Evolutionary conservation across 805 yeast species (phyloP).

Genomic region (Yarrowia divulgata): DNA sequence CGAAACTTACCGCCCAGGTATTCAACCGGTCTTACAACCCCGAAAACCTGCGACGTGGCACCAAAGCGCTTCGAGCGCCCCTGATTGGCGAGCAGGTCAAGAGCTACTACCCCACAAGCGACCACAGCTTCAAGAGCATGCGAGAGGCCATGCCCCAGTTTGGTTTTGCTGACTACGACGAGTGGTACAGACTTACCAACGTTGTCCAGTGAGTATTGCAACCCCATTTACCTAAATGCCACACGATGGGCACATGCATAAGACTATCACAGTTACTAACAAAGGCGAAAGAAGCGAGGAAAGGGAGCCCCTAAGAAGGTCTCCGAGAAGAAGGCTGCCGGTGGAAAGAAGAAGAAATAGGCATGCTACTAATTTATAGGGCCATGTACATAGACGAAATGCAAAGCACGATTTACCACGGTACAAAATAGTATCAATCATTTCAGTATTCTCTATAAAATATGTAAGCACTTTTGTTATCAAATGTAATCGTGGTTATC

Average conservation of each 20-base stretch:
- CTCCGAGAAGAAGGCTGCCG: conserved; percentile 47
- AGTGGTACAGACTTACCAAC: conserved; percentile 22
- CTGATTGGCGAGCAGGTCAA: conserved; percentile 49
- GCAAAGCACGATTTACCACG: not conserved
- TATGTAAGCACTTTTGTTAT: not conserved
- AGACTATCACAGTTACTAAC: conserved; percentile 1
- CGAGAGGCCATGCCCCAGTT: conserved; percentile 38
- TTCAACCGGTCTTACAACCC: conserved; percentile 51
- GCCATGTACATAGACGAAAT: conserved; percentile 30
- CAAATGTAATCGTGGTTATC: not conserved
- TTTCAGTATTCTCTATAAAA: not conserved
- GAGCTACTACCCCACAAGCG: conserved; percentile 47
- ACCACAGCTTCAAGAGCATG: conserved; percentile 20
- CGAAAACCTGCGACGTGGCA: conserved; percentile 48
- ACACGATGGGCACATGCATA: too few species aligned
- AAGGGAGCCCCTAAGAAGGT: conserved; percentile 49
- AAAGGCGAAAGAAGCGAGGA: conserved; percentile 42
- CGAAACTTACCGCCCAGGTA: conserved; percentile 48
- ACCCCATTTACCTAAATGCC: not conserved
- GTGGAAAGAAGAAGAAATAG: conserved; percentile 43
- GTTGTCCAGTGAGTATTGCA: conserved; percentile 33
- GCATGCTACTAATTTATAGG: conserved; percentile 19
- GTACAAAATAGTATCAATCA: not conserved
- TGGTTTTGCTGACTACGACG: conserved; percentile 11
- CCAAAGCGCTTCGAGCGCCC: conserved; percentile 49